Base-by-base conservation (phyloP, 2,329 filamentous ascomycete genomes). In the Aspergillus fumigatiaffinis region DNA sequence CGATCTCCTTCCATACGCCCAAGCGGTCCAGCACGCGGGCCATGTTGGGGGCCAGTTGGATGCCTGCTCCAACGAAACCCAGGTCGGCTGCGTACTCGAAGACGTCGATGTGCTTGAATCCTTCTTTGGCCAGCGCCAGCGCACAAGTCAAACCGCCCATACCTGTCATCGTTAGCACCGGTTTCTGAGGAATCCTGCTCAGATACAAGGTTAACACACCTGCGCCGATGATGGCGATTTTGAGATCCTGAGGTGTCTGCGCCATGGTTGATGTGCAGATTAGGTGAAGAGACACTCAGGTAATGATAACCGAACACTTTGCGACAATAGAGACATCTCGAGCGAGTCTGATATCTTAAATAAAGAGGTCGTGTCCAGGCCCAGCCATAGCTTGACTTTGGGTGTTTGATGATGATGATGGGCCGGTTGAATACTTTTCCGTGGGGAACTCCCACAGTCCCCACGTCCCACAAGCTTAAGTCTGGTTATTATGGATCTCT, bases 41-140 rank as follows among this genome's bases (percentile, higher is more conserved):
- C 82, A 93, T 89, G 63, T 94, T 95, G 0, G 90, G 90, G 0
- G 90, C 89, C 57, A 93, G 80, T 71, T 95, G 91, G 63, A 94
- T 93, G 4, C 91, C 91, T 1, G 91, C 91, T 25, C 91, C 91
- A 1, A 93, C 89, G 66, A 93, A 93, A 4, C 90, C 90, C 3
- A 93, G 80, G 62, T 85, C 83, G 4, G 87, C 84, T 0, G 89
- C 89, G 38, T 81, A 83, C 71, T 93, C 90, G 71, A 86, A 93
- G 52, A 93, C 84, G 54, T 87, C 80, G 66, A 93, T 87, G 56
- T 88, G 78, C 62, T 80, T 84, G 74, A 93, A 92, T 7, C 90
- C 90, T 65, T 87, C 85, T 74, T 88, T 88, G 44, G 90, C 89
- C 38, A 93, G 82, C 12, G 89, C 84, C 38, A 93, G 81, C 6